phyloP scores from a whole-genome alignment of 2,329 filamentous ascomycete genomes.

The Fusarium keratoplasticum region DNA sequence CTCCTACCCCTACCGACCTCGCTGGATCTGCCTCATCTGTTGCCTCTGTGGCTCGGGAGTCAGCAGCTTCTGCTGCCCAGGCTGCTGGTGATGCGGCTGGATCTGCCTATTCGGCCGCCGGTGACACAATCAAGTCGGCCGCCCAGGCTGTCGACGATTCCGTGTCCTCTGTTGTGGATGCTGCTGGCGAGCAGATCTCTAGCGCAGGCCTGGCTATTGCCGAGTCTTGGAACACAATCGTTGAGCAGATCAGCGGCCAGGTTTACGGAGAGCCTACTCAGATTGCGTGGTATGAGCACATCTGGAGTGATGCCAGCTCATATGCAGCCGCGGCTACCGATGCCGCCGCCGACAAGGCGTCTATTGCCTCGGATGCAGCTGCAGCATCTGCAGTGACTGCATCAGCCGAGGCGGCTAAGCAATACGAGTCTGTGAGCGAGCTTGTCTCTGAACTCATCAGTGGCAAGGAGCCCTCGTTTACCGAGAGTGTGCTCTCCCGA shows the following conservation, averaged over 20 bases:
- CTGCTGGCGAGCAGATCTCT: slow-evolving; percentile 53
- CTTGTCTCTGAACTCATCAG: slow-evolving; percentile 81
- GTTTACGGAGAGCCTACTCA: slow-evolving; percentile 76
- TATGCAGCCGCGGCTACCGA: slow-evolving; percentile 72
- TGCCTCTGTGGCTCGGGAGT: slow-evolving; percentile 61
- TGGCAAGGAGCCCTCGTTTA: slow-evolving; percentile 84
- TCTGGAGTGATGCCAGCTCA: slow-evolving; percentile 61
- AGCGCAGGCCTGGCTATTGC: slow-evolving; percentile 53
- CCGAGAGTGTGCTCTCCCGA: slow-evolving; percentile 80
- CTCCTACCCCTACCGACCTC: slow-evolving; percentile 69
- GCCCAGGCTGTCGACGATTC: slow-evolving; percentile 53
- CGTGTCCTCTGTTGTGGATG: slow-evolving; percentile 58
- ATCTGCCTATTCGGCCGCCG: slow-evolving; percentile 57
- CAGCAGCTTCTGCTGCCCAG: slow-evolving; percentile 58
- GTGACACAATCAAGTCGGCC: slow-evolving; percentile 56
- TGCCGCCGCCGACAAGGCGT: slow-evolving; percentile 49
- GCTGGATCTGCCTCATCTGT: slow-evolving; percentile 62
- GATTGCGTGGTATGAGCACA: slow-evolving; percentile 65
- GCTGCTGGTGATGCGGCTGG: slow-evolving; percentile 63
- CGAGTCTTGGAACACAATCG: slow-evolving; percentile 55
- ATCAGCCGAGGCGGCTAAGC: slow-evolving; percentile 68
- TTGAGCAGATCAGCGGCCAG: slow-evolving; percentile 74
- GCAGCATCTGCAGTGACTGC: slow-evolving; percentile 69
- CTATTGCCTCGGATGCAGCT: slow-evolving; percentile 55
- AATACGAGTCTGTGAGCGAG: slow-evolving; percentile 77